Evolutionary conservation across 2,329 filamentous ascomycete genomes (phyloP).

Genomic region (Diplocarpon mali): DNA sequence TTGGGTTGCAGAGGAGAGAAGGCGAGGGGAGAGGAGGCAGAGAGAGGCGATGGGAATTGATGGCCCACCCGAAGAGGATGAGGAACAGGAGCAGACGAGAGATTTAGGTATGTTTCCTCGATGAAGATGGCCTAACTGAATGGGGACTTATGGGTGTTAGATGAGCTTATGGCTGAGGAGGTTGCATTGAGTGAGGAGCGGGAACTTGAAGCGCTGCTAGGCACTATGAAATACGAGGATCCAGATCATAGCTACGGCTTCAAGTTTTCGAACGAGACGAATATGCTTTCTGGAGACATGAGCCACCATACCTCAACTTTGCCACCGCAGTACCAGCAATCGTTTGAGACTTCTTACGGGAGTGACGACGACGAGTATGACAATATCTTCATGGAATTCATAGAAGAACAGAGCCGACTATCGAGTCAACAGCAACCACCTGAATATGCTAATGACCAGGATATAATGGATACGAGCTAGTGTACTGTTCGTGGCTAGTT

Average conservation of each 20-base stretch:
- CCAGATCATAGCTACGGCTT: neutral
- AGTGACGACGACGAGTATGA: conserved; percentile 51
- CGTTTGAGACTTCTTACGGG: conserved; percentile 19
- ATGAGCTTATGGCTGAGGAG: conserved; percentile 38
- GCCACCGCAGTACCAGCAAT: conserved; percentile 4
- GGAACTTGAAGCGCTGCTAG: conserved; percentile 46
- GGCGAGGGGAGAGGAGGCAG: conserved; percentile 25
- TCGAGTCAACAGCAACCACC: conserved; percentile 18
- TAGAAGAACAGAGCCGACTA: conserved; percentile 33
- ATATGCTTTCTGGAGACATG: conserved; percentile 1
- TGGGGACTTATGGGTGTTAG: conserved; percentile 5
- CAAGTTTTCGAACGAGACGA: neutral
- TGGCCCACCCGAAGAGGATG: conserved; percentile 10
- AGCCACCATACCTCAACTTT: neutral
- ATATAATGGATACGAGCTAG: conserved; percentile 25
- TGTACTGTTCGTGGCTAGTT: conserved; percentile 1
- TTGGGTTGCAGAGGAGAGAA: conserved; percentile 30
- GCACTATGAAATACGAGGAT: conserved; percentile 15
- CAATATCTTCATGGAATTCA: conserved; percentile 53
- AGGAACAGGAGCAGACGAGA: conserved; percentile 6
- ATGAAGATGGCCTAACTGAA: neutral
- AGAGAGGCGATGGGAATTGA: conserved; percentile 22
- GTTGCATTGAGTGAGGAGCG: conserved; percentile 41
- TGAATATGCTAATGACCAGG: conserved; percentile 21
- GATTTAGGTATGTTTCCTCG: conserved; percentile 9